phyloP scores from a whole-genome alignment of 495 filamentous ascomycete species.

The Talaromyces thailandensis region DNA sequence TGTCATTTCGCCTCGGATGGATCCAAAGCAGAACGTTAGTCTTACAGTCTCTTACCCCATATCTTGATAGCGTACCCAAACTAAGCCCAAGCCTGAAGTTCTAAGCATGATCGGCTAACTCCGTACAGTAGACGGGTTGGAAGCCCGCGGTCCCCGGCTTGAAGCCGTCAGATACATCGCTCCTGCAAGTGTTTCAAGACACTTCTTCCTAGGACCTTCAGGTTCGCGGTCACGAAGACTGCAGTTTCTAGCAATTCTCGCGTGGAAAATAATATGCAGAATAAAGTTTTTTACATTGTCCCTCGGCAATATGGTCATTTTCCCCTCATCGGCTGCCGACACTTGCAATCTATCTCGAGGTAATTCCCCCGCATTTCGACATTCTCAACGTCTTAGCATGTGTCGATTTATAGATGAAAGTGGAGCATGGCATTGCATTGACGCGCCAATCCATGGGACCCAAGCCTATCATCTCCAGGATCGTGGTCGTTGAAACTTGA shows the following conservation, averaged over 20 bases:
- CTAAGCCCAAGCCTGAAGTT: background rate
- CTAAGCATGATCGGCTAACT: background rate
- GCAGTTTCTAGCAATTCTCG: background rate
- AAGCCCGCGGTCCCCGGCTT: background rate
- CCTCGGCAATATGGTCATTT: background rate
- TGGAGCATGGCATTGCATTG: background rate
- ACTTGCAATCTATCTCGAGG: background rate
- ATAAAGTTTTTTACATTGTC: background rate
- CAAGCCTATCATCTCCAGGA: background rate
- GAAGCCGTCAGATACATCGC: background rate
- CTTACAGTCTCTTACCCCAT: background rate
- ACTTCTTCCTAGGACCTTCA: background rate
- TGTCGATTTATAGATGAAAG: background rate
- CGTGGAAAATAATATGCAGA: background rate
- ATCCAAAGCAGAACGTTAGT: too few species aligned
- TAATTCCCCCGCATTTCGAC: background rate
- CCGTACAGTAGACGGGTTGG: background rate
- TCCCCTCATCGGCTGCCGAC: background rate
- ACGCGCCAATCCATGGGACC: background rate
- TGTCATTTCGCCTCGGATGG: background rate
- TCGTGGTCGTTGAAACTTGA: background rate
- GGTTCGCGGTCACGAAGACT: background rate
- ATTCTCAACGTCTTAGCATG: background rate
- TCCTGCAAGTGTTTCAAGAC: background rate
- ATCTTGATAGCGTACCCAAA: background rate